phyloP scores from a whole-genome alignment of 768 basidiomycete genomes.

The Pulveroboletus frians region DNA sequence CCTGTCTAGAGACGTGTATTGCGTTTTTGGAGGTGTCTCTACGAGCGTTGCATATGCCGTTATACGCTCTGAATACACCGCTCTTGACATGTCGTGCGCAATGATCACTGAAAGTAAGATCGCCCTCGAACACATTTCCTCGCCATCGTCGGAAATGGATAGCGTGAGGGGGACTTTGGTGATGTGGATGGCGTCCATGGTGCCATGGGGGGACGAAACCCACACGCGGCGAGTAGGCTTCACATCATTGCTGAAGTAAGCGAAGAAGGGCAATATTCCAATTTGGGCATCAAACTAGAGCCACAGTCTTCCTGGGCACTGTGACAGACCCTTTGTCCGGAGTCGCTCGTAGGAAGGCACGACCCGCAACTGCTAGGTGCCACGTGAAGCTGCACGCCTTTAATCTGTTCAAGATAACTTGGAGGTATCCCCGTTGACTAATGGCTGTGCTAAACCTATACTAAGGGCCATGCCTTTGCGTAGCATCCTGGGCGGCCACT shows the following conservation, averaged over 20 bases:
- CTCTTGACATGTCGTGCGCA: conserved; percentile 42
- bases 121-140: conserved; percentile 39
- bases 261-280: no score
- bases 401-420: conserved; percentile 18
- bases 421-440: conserved; percentile 24
- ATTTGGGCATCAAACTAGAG: no score
- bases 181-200: conserved; percentile 39
- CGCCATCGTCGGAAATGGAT: conserved; percentile 34
- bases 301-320: no score
- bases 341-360: not conserved
- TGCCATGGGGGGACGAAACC: no score
- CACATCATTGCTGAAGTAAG: not conserved
- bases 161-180: conserved; percentile 44
- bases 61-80: conserved; percentile 52
- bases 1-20: conserved; percentile 42
- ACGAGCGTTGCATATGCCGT: conserved; percentile 30
- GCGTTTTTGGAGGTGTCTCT: conserved; percentile 17
- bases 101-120: conserved; percentile 50
- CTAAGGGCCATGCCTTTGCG: conserved; percentile 12
- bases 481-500: conserved; percentile 8
- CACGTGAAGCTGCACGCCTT: conserved; percentile 8
- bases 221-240: no score
- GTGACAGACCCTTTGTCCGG: no score
- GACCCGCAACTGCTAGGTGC: not conserved
- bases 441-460: conserved; percentile 27